phyloP scores from a whole-genome alignment of 2,329 filamentous ascomycete species.

The Gremmenia infestans region DNA sequence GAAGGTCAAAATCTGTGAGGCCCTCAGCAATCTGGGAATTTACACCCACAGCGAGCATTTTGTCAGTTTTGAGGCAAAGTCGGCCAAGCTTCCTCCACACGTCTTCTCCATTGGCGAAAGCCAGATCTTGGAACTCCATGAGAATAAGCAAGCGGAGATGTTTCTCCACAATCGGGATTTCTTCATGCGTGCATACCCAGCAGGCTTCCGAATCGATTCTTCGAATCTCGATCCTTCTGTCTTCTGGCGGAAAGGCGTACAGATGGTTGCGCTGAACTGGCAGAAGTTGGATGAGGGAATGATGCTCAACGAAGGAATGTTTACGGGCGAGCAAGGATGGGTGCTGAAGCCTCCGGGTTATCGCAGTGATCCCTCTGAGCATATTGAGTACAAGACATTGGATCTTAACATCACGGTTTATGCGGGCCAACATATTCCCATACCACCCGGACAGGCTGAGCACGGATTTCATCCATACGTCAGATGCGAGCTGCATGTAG shows the following conservation, averaged over 20 bases:
- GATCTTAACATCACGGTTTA: conserved; percentile 68
- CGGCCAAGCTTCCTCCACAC: conserved; percentile 53
- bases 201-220: conserved; percentile 72
- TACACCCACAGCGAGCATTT: conserved; percentile 87
- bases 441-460: conserved; percentile 49
- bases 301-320: conserved; percentile 96
- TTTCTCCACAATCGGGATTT: conserved; percentile 79
- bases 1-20: conserved; percentile 57
- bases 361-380: conserved; percentile 38
- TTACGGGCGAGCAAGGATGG: conserved; percentile 75
- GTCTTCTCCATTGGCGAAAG: conserved; percentile 65
- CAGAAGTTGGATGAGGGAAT: conserved; percentile 86
- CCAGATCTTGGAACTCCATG: conserved; percentile 57
- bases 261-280: conserved; percentile 92
- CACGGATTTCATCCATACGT: conserved; percentile 64
- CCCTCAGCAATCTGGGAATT: conserved; percentile 69
- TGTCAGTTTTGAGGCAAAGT: conserved; percentile 62
- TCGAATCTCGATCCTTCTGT: conserved; percentile 81
- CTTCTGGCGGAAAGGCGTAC: conserved; percentile 85
- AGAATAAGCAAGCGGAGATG: conserved; percentile 50
- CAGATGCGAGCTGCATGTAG: conserved; percentile 76
- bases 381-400: conserved; percentile 46
- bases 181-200: conserved; percentile 85
- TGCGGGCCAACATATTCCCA: conserved; percentile 70
- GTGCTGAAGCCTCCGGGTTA: conserved; percentile 78